Base-by-base conservation (phyloP, 2,329 filamentous ascomycete genomes). In the Gyromitra esculenta region DNA sequence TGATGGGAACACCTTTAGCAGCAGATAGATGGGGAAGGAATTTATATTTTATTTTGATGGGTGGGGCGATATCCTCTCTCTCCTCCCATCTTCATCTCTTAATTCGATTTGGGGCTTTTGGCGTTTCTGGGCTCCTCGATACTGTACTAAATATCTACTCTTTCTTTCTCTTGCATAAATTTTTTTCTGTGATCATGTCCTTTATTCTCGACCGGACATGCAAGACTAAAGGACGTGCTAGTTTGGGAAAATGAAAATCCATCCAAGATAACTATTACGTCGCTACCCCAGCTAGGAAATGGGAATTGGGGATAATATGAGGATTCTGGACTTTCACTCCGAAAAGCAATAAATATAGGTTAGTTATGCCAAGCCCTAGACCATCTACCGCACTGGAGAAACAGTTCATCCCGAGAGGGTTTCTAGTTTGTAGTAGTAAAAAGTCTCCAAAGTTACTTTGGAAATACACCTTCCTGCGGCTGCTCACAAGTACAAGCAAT, bases 81-180 rank as follows among this genome's bases (percentile, higher is more conserved):
- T 70, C 18, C 41, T 37, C 39, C 37, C 21, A 45, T 43, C 9
- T 60, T 50, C 39, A n/a, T 25, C 18, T 62, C 15, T 60, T 8
- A 41, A 11, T 59, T 43, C 21, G 62, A 52, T 65, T 65, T 56
- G 57, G 52, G 48, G 15, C 41, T 63, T 39, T 60, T 50, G 65
- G 65, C 52, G 65, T 69, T 31, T 69, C 65, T 69, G 65, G 69
- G 39, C 39, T 68, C 37, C 48, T 68, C 15, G 52, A 41, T 43
- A 45, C 64, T 64, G 35, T 64, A 45, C 37, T 64, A 54, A 11
- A 39, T 71, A 52, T 72, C 39, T 69, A 37, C 25, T 3, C 25
- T 37, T 15, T 39, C 13, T 66, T 50, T 48, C 45, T 57, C 37
- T 64, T 64, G 37, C 39, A 56, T 62, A 70, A 52, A 31, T 9